A percentile compares a stretch with the other conserved stretches of the same genome.
Evolutionary conservation across 345 rosid genomes (phyloP).

Genomic region (Combretum micranthum): DNA sequence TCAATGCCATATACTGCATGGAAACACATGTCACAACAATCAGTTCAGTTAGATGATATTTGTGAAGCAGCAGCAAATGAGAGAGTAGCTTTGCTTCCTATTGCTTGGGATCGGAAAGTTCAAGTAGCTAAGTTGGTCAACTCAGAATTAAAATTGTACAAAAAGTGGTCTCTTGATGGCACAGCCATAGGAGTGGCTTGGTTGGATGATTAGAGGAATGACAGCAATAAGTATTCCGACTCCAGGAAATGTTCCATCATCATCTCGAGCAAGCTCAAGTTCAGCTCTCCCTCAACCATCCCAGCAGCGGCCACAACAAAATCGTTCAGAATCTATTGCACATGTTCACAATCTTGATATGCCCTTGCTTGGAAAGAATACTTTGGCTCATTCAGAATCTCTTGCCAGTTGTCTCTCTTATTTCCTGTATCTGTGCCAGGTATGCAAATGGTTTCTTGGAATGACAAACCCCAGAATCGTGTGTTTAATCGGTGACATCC

Average conservation of each 20-base stretch:
- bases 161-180: conserved; percentile 89
- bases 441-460: no score
- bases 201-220: conserved; percentile 79
- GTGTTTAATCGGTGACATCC: no score
- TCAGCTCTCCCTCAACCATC: conserved; percentile 43
- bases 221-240: conserved; percentile 21
- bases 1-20: conserved; percentile 97
- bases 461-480: no score
- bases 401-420: no score
- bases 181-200: conserved; percentile 87
- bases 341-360: no score
- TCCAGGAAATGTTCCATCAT: conserved; percentile 44
- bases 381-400: no score
- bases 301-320: conserved; percentile 41
- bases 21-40: conserved; percentile 49
- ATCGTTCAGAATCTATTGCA: no score
- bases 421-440: no score
- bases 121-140: conserved; percentile 90
- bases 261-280: conserved; percentile 36
- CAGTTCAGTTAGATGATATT: conserved; percentile 45
- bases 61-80: conserved; percentile 39
- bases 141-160: conserved; percentile 78
- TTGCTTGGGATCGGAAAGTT: conserved; percentile 97
- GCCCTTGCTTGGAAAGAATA: no score
- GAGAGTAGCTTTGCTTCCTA: conserved; percentile 76